Percentiles rank a stretch among this genome's conserved stretches.
phyloP scores from a whole-genome alignment of 1,284 basidiomycete genomes.

The Naganishia albida region DNA sequence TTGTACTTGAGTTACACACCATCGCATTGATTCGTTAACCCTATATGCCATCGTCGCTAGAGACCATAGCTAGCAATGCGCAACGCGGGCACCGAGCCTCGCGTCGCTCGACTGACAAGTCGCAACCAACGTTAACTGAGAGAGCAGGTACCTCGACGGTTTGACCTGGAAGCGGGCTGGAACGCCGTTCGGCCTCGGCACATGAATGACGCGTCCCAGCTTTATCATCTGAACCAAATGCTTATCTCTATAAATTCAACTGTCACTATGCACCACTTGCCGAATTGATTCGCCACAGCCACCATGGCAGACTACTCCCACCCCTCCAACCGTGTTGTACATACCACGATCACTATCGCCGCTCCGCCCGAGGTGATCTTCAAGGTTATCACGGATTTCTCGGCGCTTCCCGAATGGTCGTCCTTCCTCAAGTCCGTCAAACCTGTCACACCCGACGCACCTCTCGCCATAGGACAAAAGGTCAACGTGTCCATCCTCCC shows the following conservation, averaged over 20 bases:
- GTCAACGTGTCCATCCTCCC: not conserved
- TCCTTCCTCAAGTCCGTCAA: not conserved
- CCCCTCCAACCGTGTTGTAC: not conserved
- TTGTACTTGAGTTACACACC: too few relatives aligned
- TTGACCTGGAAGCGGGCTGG: too few relatives aligned
- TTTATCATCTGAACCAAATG: too few relatives aligned
- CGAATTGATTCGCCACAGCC: not conserved
- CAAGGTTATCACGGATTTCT: not conserved
- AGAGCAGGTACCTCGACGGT: too few relatives aligned
- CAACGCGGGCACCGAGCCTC: too few relatives aligned
- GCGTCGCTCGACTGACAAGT: too few relatives aligned
- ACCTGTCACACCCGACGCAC: not conserved
- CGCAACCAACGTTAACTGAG: too few relatives aligned
- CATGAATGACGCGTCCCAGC: too few relatives aligned
- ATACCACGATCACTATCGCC: not conserved
- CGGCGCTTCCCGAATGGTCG: not conserved
- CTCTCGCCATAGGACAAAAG: not conserved
- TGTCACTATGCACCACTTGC: not conserved
- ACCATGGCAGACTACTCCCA: slow-evolving; percentile 11
- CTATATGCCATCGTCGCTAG: too few relatives aligned
- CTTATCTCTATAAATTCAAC: not conserved
- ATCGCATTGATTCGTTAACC: too few relatives aligned
- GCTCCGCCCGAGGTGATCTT: not conserved
- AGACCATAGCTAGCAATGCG: too few relatives aligned
- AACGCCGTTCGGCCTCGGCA: too few relatives aligned